A percentile compares a stretch with the other conserved stretches of the same genome.
Evolutionary conservation across 2,329 filamentous ascomycete genomes (phyloP).

Genomic region (Celoporthe dispersa): DNA sequence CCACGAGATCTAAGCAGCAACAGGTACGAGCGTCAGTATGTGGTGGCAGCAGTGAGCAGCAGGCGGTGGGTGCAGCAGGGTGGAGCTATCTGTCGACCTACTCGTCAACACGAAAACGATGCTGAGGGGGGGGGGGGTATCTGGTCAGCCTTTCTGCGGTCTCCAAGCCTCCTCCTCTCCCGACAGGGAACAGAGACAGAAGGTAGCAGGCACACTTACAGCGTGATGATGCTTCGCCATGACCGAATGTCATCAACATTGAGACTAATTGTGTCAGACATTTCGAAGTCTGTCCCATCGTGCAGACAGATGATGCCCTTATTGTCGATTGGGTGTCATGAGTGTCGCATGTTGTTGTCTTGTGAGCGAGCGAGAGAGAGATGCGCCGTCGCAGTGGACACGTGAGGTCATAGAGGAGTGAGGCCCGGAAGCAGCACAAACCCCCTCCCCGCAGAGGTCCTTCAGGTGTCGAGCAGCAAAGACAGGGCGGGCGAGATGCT

Average conservation of each 20-base stretch:
- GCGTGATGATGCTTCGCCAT: slow-evolving; percentile 73
- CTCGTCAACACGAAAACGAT: slow-evolving; percentile 72
- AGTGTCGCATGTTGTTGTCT: not conserved
- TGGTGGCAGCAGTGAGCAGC: slow-evolving; percentile 11
- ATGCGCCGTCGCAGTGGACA: not conserved
- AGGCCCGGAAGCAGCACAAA: too few species aligned
- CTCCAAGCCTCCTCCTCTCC: not conserved
- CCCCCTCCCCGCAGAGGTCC: too few species aligned
- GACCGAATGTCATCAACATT: slow-evolving; percentile 61
- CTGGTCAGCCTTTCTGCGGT: not conserved
- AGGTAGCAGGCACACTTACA: slow-evolving; percentile 38
- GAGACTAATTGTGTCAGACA: slow-evolving; percentile 36
- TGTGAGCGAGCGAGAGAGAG: too few species aligned
- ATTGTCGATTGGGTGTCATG: not conserved
- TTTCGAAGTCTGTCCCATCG: slow-evolving; percentile 18
- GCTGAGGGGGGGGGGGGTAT: not conserved
- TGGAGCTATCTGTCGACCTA: slow-evolving; percentile 48
- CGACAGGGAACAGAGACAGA: not conserved
- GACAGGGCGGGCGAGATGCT: not conserved
- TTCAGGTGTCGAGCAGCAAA: not conserved
- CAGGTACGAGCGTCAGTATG: slow-evolving; percentile 4
- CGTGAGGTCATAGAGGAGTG: not conserved
- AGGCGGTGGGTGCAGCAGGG: too few species aligned
- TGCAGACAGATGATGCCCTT: not conserved
- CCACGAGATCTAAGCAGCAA: slow-evolving; percentile 60